Base-by-base conservation (phyloP, 192 early-diverging fungal species). In the Funneliformis geosporum region DNA sequence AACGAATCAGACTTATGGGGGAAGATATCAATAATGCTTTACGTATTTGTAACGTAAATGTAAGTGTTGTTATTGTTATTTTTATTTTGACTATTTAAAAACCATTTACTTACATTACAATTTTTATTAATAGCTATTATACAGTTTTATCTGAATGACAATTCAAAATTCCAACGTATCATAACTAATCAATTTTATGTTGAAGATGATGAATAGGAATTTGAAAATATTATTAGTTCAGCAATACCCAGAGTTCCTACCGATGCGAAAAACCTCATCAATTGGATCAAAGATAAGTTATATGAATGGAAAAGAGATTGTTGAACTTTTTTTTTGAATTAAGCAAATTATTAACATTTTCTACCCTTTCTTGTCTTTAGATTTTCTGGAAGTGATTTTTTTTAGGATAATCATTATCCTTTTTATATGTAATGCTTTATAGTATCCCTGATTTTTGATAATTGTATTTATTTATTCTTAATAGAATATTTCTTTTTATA, bases 21-120 rank as follows among this genome's bases (percentile, higher is more conserved):
- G 90, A 94, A 39, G 97, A 99, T 73, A 91, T 99, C 70, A 96
- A 97, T 84, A 84, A 90, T 74, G 98, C 98, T 0, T 87, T 99
- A 61, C 89, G 91, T 23, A 93, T 98, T 18, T 88, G 93, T 55
- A 98, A 98, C 80, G 92, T 98, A 16, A 96, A 99, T 83, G 92
- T 93, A 81, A 21, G 39, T 73, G 14, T n/a, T 21, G 4, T 27
- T 78, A 27, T 50, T n/a, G 44, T 40, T n/a, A n/a, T n/a, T 23
- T 25, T 40, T 40, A n/a, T 66, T 55, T 50, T 16, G 83, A 0
- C n/a, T 81, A 40, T 65, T 59, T 66, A 5, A 11, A 12, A 64
- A 62, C 25, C 12, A 14, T n/a, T 50, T 50, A 50, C 47, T 50
- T 55, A 55, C 12, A 55, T 25, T 64, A 11, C 2, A n/a, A 39